These are phyloP conservation scores for Metschnikowia noctiluminum DNA, from an alignment of 805 yeast genomes.

Conservation along the genomic window DNA sequence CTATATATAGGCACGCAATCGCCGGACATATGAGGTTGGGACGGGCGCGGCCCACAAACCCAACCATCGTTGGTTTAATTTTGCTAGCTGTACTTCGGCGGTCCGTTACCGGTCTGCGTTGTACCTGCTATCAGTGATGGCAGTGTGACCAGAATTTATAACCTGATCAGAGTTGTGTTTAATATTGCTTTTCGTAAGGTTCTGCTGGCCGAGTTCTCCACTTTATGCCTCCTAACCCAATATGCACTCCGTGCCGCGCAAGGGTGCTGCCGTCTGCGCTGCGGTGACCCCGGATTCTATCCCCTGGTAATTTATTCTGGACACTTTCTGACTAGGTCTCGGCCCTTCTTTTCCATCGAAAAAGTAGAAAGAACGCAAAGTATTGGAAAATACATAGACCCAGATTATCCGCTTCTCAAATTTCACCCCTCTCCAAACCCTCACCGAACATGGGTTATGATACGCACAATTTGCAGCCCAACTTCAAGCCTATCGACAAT, in stretches of 20 bases:
- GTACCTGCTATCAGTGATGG: too few relatives aligned
- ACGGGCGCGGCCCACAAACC: too few relatives aligned
- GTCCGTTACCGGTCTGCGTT: too few relatives aligned
- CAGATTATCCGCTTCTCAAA: background rate
- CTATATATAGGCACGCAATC: too few relatives aligned
- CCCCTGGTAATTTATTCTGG: background rate
- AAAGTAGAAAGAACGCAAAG: too few relatives aligned
- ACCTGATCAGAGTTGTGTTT: too few relatives aligned
- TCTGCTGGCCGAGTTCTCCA: conserved; percentile 4
- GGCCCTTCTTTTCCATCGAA: background rate
- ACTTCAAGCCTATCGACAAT: conserved; percentile 71
- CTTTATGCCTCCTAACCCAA: background rate
- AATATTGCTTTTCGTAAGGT: too few relatives aligned
- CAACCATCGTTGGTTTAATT: too few relatives aligned
- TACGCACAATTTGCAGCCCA: conserved; percentile 46
- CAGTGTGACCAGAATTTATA: too few relatives aligned
- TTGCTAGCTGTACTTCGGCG: too few relatives aligned
- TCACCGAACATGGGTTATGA: conserved; percentile 15
- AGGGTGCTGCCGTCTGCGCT: background rate
- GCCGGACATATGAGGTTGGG: too few relatives aligned
- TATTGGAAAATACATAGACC: background rate
- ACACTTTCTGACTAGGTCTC: background rate
- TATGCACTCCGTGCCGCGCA: background rate
- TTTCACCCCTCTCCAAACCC: background rate
- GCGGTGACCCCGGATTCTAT: conserved; percentile 8